phyloP scores from a whole-genome alignment of 768 basidiomycete genomes.

The Neoboletus magnificus region DNA sequence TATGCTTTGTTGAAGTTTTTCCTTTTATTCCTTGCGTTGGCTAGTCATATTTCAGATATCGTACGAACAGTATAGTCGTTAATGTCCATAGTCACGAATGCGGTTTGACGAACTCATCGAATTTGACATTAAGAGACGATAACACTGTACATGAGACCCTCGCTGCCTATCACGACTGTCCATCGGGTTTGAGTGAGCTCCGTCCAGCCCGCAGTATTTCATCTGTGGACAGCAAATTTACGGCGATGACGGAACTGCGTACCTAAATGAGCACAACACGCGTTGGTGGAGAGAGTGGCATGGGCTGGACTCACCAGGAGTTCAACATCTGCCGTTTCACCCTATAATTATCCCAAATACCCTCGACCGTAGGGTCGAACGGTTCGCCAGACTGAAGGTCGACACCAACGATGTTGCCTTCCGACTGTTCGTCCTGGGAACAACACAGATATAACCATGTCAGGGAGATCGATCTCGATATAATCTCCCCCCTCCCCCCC shows the following conservation, averaged over 20 bases:
- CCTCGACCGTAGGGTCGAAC: conserved; percentile 92
- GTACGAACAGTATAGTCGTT: conserved; percentile 29
- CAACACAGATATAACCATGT: not conserved
- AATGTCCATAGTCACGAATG: conserved; percentile 30
- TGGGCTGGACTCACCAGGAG: conserved; percentile 65
- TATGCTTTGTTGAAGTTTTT: conserved; percentile 20
- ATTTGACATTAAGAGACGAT: conserved; percentile 22
- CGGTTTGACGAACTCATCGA: conserved; percentile 11
- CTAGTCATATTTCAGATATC: conserved; percentile 17
- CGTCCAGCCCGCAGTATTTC: conserved; percentile 91
- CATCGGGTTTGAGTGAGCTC: conserved; percentile 82
- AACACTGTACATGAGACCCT: conserved; percentile 13
- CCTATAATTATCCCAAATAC: conserved; percentile 98
- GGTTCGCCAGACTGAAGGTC: conserved; percentile 94
- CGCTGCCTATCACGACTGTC: conserved; percentile 44
- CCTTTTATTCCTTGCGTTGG: conserved; percentile 4
- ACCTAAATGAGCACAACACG: conserved; percentile 26
- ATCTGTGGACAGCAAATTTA: conserved; percentile 93
- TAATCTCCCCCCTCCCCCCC: not conserved
- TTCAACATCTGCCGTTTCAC: conserved; percentile 99
- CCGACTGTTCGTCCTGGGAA: conserved; percentile 83
- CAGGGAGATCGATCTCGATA: conserved; percentile 12
- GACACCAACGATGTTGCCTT: conserved; percentile 89
- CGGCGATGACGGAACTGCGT: conserved; percentile 83
- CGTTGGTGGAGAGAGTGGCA: conserved; percentile 9